These are phyloP conservation scores for Daldinia eschscholtzii DNA, from an alignment of 2,329 filamentous ascomycete species.

Conservation along the genomic window DNA sequence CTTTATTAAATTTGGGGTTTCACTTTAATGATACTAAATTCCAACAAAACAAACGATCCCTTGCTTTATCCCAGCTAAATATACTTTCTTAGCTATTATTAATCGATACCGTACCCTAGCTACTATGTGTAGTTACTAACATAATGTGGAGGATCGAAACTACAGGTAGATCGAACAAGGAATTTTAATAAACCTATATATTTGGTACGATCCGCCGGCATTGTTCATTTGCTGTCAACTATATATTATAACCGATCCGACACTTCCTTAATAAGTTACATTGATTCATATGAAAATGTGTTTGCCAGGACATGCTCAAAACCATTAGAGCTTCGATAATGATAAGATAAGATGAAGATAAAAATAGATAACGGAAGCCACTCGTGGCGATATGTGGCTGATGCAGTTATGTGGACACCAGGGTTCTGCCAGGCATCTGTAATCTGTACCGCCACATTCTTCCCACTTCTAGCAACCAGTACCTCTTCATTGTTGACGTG, in stretches of 20 bases:
- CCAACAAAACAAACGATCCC: no score
- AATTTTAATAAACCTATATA: neutral
- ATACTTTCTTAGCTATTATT: no score
- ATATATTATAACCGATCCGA: no score
- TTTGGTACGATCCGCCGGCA: no score
- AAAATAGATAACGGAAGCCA: neutral
- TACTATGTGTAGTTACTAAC: neutral
- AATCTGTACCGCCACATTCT: slow-evolving; percentile 27
- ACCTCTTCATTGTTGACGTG: slow-evolving; percentile 35
- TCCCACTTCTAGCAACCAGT: slow-evolving; percentile 8
- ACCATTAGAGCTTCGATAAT: neutral
- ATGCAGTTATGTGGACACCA: neutral
- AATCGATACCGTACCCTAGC: no score
- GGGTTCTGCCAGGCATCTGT: neutral
- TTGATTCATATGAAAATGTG: no score
- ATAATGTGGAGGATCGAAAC: neutral
- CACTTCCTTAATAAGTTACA: no score
- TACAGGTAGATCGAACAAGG: neutral
- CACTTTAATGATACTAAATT: no score
- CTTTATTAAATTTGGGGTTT: no score
- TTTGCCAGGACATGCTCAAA: neutral
- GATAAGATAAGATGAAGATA: neutral
- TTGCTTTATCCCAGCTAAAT: no score
- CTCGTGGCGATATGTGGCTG: neutral
- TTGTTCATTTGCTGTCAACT: no score